Evolutionary conservation across 2,329 filamentous ascomycete species (phyloP), one percentile per base, ranked within the genome.

Genomic region (Didymella segeticola): DNA sequence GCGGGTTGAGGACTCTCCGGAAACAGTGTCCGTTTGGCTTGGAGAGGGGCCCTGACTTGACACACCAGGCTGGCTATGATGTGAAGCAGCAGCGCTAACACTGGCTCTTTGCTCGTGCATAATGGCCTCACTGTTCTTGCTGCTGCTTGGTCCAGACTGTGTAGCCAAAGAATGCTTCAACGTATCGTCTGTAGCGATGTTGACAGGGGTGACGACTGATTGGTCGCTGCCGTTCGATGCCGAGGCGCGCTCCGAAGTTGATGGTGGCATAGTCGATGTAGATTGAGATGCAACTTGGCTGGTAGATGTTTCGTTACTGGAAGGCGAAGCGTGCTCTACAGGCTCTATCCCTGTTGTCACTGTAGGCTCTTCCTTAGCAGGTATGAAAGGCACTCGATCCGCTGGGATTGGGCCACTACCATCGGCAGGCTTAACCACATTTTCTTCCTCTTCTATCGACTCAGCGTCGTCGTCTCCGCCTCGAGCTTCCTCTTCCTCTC

Each of bases 401-500:
- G 52, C 57, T 20, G 61, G 52, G 27, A 65, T 48, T 9, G 58
- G 56, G 1, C 59, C 62, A 43, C 58, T 66, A 14, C 69, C 67
- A 27, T 70, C 64, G 15, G 73, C 73, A 27, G 75, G 70, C 53
- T 76, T 74, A 9, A 72, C 68, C 46, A 74, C 63, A 27, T 74
- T 69, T n/a, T 66, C 66, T 10, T 72, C 77, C 12, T 78, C 75
- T 37, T 82, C 79, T 36, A 78, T 76, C 26, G 84, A 80, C 15
- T 86, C 84, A 14, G 89, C 86, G n/a, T 87, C 84, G 49, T 84
- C 84, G 14, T 83, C 78, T 10, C 85, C 82, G 1, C 76, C 80
- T 29, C 81, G 78, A 15, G 82, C 79, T 33, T 82, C 79, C 60
- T 96, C 91, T 51, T 90, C 88, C 49, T 96, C 90, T 70, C 93